phyloP scores from a whole-genome alignment of 1,139 yeast species.

The Candida tunisiensis region DNA sequence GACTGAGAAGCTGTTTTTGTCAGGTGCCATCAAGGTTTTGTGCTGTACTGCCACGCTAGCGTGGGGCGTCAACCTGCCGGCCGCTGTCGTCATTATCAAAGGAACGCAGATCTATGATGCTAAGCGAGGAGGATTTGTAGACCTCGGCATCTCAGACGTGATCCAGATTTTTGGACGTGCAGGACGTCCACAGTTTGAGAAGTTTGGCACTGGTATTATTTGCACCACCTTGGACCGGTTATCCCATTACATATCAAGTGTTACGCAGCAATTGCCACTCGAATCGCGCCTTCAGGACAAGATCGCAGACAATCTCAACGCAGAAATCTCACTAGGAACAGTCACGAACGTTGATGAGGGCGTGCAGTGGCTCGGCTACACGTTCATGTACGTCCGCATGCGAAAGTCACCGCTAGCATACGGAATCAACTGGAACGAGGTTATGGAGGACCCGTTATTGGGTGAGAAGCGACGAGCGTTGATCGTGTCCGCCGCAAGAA shows the following conservation, averaged over 20 bases:
- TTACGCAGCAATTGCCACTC: constrained; percentile 93
- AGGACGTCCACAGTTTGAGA: constrained; percentile 95
- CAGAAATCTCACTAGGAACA: constrained; percentile 89
- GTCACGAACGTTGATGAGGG: constrained; percentile 94
- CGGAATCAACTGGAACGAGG: constrained; percentile 81
- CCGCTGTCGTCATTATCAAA: constrained; percentile 90
- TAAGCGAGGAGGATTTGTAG: constrained; percentile 86
- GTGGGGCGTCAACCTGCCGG: constrained; percentile 99
- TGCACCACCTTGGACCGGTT: constrained; percentile 70
- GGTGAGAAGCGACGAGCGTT: constrained; percentile 58
- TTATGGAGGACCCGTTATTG: constrained; percentile 68
- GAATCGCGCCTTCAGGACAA: constrained; percentile 70
- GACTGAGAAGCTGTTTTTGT: constrained; percentile 73
- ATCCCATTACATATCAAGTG: constrained; percentile 72
- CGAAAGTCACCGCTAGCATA: constrained; percentile 83
- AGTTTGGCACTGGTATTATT: constrained; percentile 80
- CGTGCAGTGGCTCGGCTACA: constrained; percentile 91
- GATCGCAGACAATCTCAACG: constrained; percentile 81
- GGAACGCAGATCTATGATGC: constrained; percentile 96
- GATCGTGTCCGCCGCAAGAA: constrained; percentile 64
- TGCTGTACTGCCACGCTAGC: constrained; percentile 97
- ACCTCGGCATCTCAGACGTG: constrained; percentile 89
- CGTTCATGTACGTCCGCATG: constrained; percentile 90
- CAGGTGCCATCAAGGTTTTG: constrained; percentile 76
- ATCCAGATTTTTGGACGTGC: constrained; percentile 98